A percentile compares a stretch with the other conserved stretches of the same genome.
Conservation (phyloP, 2,329 filamentous ascomycete species). For the Colletotrichum incanum region DNA sequence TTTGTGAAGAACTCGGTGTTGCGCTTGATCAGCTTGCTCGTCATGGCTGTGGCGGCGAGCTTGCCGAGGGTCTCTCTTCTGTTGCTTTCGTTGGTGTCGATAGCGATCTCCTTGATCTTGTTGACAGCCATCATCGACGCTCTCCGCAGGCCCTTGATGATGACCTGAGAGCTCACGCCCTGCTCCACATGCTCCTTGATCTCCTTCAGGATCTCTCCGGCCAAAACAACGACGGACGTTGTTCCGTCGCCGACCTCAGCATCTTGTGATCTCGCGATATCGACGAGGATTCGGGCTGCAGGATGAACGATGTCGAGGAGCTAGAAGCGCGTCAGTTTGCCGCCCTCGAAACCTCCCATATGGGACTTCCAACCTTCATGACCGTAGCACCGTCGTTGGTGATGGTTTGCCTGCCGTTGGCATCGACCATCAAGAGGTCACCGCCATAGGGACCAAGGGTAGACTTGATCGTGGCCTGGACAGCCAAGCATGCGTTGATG, state of each 20-base stretch:
- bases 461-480: conserved; percentile 95
- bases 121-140: conserved; percentile 94
- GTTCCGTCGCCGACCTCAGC: conserved; percentile 99
- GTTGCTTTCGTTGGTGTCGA: conserved; percentile 86
- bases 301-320: conserved; percentile 99
- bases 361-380: conserved; percentile 82
- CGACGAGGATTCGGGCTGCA: conserved; percentile 95
- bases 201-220: conserved; percentile 98
- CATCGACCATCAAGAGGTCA: conserved; percentile 95
- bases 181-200: conserved; percentile 96
- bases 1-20: conserved; percentile 98
- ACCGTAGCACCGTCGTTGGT: conserved; percentile 99
- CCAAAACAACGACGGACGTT: conserved; percentile 95
- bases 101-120: conserved; percentile 98
- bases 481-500: conserved; percentile 97
- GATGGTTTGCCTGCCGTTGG: conserved; percentile 96
- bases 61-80: conserved; percentile 90
- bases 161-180: conserved; percentile 96
- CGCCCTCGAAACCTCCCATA: neutral
- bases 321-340: conserved; percentile 59
- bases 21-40: conserved; percentile 98
- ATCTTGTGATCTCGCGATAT: conserved; percentile 98
- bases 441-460: conserved; percentile 97
- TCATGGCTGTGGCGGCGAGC: conserved; percentile 97
- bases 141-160: conserved; percentile 95